phyloP scores from a whole-genome alignment of 1,284 basidiomycete species.

The Ceratobasidium sp. region DNA sequence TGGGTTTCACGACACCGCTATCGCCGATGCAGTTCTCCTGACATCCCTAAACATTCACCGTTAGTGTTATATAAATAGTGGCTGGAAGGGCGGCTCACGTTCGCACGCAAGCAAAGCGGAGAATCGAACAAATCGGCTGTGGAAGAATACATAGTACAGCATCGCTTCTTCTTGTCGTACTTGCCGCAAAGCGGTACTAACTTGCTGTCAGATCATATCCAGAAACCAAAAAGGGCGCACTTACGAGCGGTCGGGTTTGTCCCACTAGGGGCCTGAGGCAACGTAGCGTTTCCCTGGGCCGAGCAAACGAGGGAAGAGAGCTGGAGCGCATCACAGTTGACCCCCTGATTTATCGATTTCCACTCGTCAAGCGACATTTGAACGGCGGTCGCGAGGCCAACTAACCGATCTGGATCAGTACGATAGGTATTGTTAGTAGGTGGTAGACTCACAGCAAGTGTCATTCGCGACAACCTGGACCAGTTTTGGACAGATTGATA shows the following conservation, averaged over 20 bases:
- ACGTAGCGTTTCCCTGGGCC: background rate
- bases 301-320: constrained; percentile 7
- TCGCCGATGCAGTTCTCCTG: constrained; percentile 19
- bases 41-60: background rate
- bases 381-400: background rate
- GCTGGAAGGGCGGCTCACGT: background rate
- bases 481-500: constrained; percentile 7
- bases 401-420: background rate
- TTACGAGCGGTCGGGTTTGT: constrained; percentile 11
- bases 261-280: constrained; percentile 7
- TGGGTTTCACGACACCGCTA: constrained; percentile 19
- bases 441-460: background rate
- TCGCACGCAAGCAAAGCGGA: background rate
- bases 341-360: background rate
- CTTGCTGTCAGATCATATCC: background rate
- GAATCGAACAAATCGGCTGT: constrained; percentile 11
- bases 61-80: background rate
- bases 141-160: constrained; percentile 12
- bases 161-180: constrained; percentile 12
- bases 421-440: background rate
- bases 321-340: background rate
- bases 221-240: background rate
- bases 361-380: constrained; percentile 9
- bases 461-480: constrained; percentile 7
- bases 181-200: constrained; percentile 5